Base-by-base conservation (phyloP, 345 rosid genomes). In the Populus alba region DNA sequence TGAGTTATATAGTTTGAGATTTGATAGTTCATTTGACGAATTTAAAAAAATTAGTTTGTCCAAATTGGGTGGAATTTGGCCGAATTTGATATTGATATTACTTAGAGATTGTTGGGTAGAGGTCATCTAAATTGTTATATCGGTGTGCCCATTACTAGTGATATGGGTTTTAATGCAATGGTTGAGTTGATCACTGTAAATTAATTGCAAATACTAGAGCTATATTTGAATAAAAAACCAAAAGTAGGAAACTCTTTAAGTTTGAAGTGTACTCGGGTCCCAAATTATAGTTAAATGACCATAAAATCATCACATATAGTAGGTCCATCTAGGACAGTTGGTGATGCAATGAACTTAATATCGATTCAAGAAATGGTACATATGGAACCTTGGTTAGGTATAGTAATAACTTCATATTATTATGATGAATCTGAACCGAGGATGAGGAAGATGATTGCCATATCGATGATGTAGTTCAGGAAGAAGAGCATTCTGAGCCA, bases 141-240 rank as follows among this genome's bases (percentile, higher is more conserved):
- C 10, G 5, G 1, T 55, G 61, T 22, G 8, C 2, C 1, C 10
- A 55, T 51, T 39, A 10, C 2, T 39, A 39, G 43, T 39, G 43
- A 39, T 39, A 39, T 39, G 8, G 2, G 43, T 39, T 51, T 51
- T 5, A 49, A 49, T 7, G 9, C 1, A 55, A 20, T 20, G 10
- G 3, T 20, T 55, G 1, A 3, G 25, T 20, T 22, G 1, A 55
- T 20, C 1, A 55, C 11, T 1, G 0, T 20, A 55, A 55, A 55
- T 20, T 1, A 11, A 25, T 22, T 20, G 1, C 11, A 20, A 20
- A 55, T 53, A 7, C 18, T 53, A 53, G 4, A 53, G n/a, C 3
- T 7, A 0, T 6, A 18, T 6, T 6, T 18, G 8, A 51, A 1
- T 51, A 18, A 1, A 17, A 0, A 5, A 6, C 0, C 22, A 16